Evolutionary conservation across 2,329 filamentous ascomycete genomes (phyloP).

Genomic region (Magnaporthiopsis poae): DNA sequence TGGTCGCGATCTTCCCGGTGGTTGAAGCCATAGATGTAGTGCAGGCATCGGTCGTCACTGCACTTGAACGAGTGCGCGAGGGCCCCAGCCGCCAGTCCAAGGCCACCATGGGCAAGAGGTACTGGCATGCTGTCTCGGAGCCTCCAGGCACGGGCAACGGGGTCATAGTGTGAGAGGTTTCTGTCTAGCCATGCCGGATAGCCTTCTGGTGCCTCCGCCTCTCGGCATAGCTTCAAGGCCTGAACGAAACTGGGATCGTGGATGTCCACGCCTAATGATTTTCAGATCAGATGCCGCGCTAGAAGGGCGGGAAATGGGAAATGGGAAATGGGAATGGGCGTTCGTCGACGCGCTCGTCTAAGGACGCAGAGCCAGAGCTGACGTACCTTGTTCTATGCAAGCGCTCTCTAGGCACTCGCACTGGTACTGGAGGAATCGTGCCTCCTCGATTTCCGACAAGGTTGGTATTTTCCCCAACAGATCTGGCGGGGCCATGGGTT

Average conservation of each 20-base stretch:
- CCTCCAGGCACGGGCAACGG: slow-evolving; percentile 32
- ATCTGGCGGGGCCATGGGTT: slow-evolving; percentile 20
- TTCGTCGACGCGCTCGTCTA: neutral
- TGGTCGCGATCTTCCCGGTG: slow-evolving; percentile 40
- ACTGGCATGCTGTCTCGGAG: slow-evolving; percentile 23
- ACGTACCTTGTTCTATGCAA: slow-evolving; percentile 39
- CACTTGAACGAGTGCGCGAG: slow-evolving; percentile 41
- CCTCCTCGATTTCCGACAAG: slow-evolving; percentile 47
- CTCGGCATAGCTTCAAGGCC: slow-evolving; percentile 25
- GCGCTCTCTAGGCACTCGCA: slow-evolving; percentile 48
- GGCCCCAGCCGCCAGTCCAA: neutral
- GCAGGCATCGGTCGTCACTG: slow-evolving; percentile 43
- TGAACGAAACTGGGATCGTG: slow-evolving; percentile 30
- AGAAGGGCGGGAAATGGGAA: neutral
- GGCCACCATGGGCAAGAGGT: slow-evolving; percentile 22
- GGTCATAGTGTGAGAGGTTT: slow-evolving; percentile 40
- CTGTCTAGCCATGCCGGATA: slow-evolving; percentile 44
- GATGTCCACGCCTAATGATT: slow-evolving; percentile 30
- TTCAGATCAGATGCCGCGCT: neutral
- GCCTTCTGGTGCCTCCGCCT: slow-evolving; percentile 33
- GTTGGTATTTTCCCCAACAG: slow-evolving; percentile 30
- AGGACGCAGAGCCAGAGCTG: neutral
- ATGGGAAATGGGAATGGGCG: neutral
- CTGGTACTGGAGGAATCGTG: slow-evolving; percentile 45
- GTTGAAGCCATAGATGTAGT: slow-evolving; percentile 49